Evolutionary conservation across 176 grass and related monocot species (phyloP).

Genomic region (Rhynchospora pubera): DNA sequence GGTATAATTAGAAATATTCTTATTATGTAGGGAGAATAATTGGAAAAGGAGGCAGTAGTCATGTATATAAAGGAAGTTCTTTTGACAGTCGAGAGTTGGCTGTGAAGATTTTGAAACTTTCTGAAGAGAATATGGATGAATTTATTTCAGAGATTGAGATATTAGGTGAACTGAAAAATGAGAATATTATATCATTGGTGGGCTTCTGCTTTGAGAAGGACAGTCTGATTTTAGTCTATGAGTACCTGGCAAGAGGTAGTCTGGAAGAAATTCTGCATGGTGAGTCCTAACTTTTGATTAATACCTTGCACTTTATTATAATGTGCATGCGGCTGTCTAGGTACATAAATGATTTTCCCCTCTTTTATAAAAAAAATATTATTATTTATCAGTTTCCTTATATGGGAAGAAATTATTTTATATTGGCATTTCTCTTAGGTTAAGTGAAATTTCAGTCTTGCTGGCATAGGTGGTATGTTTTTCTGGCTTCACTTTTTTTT

Average conservation of each 20-base stretch:
- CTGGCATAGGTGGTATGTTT: neutral
- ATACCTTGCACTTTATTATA: neutral
- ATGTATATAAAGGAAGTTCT: constrained; percentile 61
- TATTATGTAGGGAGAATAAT: constrained; percentile 50
- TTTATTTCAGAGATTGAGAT: constrained; percentile 91
- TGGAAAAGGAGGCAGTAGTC: constrained; percentile 80
- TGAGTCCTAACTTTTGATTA: constrained; percentile 26
- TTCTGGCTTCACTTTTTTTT: neutral
- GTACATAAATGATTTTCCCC: neutral
- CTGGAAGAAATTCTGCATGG: constrained; percentile 84
- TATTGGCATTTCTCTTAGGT: neutral
- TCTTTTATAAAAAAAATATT: neutral
- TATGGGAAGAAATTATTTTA: neutral
- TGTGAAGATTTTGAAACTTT: constrained; percentile 74
- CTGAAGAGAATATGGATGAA: constrained; percentile 59
- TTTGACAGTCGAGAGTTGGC: constrained; percentile 52
- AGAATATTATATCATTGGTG: constrained; percentile 64
- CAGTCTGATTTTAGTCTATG: constrained; percentile 73
- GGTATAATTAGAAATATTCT: neutral
- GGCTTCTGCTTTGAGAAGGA: constrained; percentile 70
- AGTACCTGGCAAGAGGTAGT: constrained; percentile 73
- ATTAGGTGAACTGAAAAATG: constrained; percentile 47
- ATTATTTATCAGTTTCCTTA: neutral
- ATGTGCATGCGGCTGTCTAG: neutral
- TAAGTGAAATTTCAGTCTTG: neutral